Base-by-base conservation (phyloP, 805 yeast species). In the Saccharomyces mikatae region DNA sequence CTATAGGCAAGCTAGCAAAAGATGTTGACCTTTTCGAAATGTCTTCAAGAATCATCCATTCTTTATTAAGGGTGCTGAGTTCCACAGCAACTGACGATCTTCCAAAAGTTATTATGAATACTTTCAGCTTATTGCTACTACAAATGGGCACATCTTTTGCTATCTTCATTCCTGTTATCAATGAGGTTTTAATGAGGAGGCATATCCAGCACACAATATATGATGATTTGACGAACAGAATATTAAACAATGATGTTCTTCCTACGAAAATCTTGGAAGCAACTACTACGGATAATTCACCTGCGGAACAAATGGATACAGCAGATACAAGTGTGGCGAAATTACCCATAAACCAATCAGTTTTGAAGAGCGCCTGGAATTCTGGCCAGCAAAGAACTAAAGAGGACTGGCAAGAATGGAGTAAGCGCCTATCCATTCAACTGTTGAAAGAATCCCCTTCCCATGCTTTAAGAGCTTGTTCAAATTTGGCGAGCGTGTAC, bases 351-450 rank as follows among this genome's bases (percentile, higher is more conserved):
- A 81, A 81, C 57, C 85, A 80, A 56, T 76, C 78, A 52, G 74
- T 76, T 17, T 74, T 91, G 62, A 84, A 87, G 62, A 79, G 81
- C 41, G 89, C 91, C 1, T 91, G 98, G 97, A 96, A 89, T 61
- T 86, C 96, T 17, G 80, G 86, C n/a, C 91, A 88, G 59, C 80
- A 91, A 60, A 79, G 94, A 52, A 88, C 97, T 0, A 83, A 83
- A 60, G 97, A 90, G 62, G 98, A 92, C 61, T 91, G 97, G 97
- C 91, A 87, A 61, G 97, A 92, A 65, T 91, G 98, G 98, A 81
- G 89, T 58, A 80, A 92, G 53, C 76, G 92, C 54, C 75, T 91
- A 49, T 82, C 90, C 63, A 85, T 88, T 52, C 96, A 89, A 65
- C 70, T 91, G 41, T 73, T 92, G 59, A 88, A 87, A 60, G 96